Evolutionary conservation across 2,329 filamentous ascomycete species (phyloP), one percentile per base, ranked within the genome.

Genomic region (Beauveria asiatica): DNA sequence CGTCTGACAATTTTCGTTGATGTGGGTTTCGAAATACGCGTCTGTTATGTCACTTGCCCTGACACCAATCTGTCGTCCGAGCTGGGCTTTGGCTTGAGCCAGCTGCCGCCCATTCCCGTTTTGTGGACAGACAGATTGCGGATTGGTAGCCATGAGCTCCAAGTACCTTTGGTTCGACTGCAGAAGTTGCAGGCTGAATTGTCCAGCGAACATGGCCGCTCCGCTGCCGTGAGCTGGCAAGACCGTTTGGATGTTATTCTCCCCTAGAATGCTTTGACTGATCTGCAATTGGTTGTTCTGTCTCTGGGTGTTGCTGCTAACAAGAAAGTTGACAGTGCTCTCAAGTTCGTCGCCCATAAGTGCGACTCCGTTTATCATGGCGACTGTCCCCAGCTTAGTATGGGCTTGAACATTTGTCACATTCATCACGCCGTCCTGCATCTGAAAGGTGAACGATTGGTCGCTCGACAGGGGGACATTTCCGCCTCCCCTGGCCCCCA

Each of bases 341-440:
- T 56, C 53, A 3, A 56, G 42, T 30, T 56, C 53, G 11, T 56
- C 53, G 11, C 53, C 53, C 53, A 56, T n/a, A 10, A 56, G 53
- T n/a, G 53, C 53, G 13, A 56, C 53, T 5, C 53, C 53, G 27
- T 46, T 45, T 7, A 56, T 56, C 53, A 56, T 56, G 27, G 53
- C 53, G 3, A 56, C 42, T 17, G 53, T 56, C 6, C 53, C 53
- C 3, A 56, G 53, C 42, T 37, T 27, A 1, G 53, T 56, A 13
- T 56, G 53, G 11, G 53, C 53, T 37, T 56, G 53, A 1, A 56
- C 53, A 37, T 56, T 56, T 2, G 53, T 56, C 42, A 56, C 53
- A 19, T 56, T 56, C 53, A 56, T 46, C 25, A 23, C 17, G 2
- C 53, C 53, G 42, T 56, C 53, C 42, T 46, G n/a, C 53, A 56